phyloP scores from a whole-genome alignment of 257 asterid species.

The Solanum lycopersicoides region DNA sequence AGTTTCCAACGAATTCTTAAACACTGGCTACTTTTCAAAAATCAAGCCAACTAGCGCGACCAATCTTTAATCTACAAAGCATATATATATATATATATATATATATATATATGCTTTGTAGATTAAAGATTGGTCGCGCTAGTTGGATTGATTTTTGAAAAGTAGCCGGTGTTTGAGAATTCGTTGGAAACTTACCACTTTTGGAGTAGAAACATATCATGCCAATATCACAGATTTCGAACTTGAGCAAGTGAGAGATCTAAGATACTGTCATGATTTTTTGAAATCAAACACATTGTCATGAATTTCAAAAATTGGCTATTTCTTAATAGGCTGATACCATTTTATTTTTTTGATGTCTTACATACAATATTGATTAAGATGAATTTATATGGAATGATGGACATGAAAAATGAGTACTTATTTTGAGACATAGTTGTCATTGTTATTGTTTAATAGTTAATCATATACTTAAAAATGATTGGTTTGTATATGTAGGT shows the following conservation, averaged over 20 bases:
- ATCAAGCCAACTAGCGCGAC: no score
- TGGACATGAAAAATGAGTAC: background rate
- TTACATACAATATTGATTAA: background rate
- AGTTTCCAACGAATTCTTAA: no score
- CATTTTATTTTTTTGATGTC: background rate
- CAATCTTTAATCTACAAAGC: no score
- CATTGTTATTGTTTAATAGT: background rate
- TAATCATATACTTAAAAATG: background rate
- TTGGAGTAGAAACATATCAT: background rate
- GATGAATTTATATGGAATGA: background rate
- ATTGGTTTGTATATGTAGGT: conserved; percentile 18
- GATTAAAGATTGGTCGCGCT: background rate
- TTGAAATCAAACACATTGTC: background rate
- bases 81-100: no score
- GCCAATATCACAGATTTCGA: background rate
- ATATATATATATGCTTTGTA: background rate
- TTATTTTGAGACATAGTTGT: background rate
- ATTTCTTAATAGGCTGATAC: background rate
- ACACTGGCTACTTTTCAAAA: no score
- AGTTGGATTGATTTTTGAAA: background rate
- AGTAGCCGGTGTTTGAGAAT: background rate
- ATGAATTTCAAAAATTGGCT: background rate
- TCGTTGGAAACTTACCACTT: background rate
- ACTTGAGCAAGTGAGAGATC: background rate
- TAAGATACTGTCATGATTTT: background rate